Conservation (phyloP, 2,329 filamentous ascomycete genomes). For the Paraphaeosphaeria minitans region DNA sequence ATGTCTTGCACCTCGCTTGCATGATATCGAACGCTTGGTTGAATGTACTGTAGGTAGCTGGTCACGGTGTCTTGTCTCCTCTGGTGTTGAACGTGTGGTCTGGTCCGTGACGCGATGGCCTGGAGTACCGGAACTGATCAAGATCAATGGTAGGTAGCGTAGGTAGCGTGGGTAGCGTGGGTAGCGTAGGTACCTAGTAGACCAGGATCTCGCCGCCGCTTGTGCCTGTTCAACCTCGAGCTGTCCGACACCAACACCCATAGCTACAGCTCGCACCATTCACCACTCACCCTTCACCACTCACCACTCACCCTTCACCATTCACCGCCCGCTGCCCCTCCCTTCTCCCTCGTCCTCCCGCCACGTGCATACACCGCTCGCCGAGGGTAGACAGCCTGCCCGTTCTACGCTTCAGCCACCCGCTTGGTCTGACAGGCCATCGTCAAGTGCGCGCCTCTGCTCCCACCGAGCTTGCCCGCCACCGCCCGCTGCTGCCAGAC, state of each 20-base stretch:
- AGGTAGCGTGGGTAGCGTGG: too few species aligned
- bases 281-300: neutral
- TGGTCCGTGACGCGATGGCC: constrained; percentile 1
- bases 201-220: constrained; percentile 4
- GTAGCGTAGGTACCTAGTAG: too few species aligned
- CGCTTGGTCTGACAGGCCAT: constrained; percentile 23
- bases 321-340: neutral
- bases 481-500: constrained; percentile 6
- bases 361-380: neutral
- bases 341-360: neutral
- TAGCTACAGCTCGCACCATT: constrained; percentile 1
- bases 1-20: constrained; percentile 1
- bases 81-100: neutral
- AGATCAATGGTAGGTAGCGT: constrained; percentile 5
- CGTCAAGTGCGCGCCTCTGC: constrained; percentile 19
- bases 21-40: neutral
- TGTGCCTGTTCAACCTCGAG: constrained; percentile 6
- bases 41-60: neutral
- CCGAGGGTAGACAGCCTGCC: neutral
- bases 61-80: neutral
- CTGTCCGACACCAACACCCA: neutral
- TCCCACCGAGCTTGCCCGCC: constrained; percentile 19
- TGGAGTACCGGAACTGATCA: constrained; percentile 6
- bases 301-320: too few species aligned
- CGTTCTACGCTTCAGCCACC: neutral